phyloP scores from a whole-genome alignment of 129 eudicot genomes.

The Pulicaria dysenterica region DNA sequence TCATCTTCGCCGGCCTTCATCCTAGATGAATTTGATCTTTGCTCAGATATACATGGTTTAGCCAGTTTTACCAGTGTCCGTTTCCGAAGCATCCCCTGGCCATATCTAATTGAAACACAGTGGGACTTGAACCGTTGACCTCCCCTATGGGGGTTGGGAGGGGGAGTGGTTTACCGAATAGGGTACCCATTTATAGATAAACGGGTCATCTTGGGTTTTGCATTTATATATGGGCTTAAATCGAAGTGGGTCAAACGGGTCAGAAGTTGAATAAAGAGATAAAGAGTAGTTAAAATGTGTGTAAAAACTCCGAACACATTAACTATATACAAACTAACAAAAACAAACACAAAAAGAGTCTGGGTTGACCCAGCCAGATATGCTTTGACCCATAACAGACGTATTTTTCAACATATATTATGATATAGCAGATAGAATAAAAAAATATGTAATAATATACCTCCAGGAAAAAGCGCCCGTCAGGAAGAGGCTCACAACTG shows the following conservation, averaged over 20 bases:
- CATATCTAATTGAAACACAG: too few species aligned
- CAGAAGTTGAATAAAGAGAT: not conserved
- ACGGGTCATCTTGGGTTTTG: not conserved
- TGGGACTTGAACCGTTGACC: too few species aligned
- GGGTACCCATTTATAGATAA: not conserved
- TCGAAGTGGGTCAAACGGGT: not conserved
- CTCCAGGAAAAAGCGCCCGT: constrained; percentile 97
- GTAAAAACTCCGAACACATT: constrained; percentile 1
- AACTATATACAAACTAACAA: not conserved
- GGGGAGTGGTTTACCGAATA: too few species aligned
- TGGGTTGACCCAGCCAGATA: not conserved
- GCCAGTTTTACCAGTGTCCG: too few species aligned
- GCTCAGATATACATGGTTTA: too few species aligned
- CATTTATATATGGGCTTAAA: not conserved
- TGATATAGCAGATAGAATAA: not conserved
- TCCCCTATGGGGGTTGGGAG: too few species aligned
- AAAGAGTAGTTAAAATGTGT: not conserved
- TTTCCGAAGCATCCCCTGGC: too few species aligned
- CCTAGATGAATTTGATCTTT: too few species aligned
- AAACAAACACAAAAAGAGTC: not conserved
- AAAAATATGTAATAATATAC: constrained; percentile 27
- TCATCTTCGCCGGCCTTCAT: too few species aligned
- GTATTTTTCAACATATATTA: not conserved
- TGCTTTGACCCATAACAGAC: not conserved
- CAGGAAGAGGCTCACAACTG: constrained; percentile 99